Evolutionary conservation across 805 yeast species (phyloP).

Genomic region (Sugiyamaella smithiae): DNA sequence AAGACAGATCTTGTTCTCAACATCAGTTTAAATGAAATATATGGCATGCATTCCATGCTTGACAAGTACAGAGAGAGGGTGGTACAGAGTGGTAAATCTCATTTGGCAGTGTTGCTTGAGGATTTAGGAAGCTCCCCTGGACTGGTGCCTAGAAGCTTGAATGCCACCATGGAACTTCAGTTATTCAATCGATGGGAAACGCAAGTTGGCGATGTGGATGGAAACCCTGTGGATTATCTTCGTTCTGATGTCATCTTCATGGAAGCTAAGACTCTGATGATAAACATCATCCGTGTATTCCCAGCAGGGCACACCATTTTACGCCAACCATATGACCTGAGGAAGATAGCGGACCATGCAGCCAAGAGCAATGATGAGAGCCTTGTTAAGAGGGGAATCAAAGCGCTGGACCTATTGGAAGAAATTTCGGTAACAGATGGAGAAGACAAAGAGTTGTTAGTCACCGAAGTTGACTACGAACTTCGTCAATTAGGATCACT

Average conservation of each 20-base stretch:
- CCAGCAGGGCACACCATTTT: conserved; percentile 29
- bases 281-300: conserved; percentile 36
- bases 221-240: conserved; percentile 26
- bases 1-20: conserved; percentile 33
- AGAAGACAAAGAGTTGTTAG: conserved; percentile 30
- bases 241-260: conserved; percentile 34
- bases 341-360: conserved; percentile 33
- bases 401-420: conserved; percentile 31
- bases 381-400: conserved; percentile 33
- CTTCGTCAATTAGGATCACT: conserved; percentile 35
- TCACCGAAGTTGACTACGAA: conserved; percentile 35
- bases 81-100: conserved; percentile 19
- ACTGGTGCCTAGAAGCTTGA: conserved; percentile 30
- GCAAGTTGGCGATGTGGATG: conserved; percentile 29
- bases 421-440: conserved; percentile 26
- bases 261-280: conserved; percentile 36
- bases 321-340: conserved; percentile 29
- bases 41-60: conserved; percentile 36
- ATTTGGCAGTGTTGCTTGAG: conserved; percentile 26
- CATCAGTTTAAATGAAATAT: conserved; percentile 36
- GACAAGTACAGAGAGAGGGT: conserved; percentile 29
- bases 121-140: conserved; percentile 34
- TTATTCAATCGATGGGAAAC: conserved; percentile 36
- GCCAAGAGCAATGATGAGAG: conserved; percentile 29
- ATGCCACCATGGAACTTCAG: conserved; percentile 32